Conservation (phyloP, 2,329 filamentous ascomycete species). For the Colletotrichum truncatum region DNA sequence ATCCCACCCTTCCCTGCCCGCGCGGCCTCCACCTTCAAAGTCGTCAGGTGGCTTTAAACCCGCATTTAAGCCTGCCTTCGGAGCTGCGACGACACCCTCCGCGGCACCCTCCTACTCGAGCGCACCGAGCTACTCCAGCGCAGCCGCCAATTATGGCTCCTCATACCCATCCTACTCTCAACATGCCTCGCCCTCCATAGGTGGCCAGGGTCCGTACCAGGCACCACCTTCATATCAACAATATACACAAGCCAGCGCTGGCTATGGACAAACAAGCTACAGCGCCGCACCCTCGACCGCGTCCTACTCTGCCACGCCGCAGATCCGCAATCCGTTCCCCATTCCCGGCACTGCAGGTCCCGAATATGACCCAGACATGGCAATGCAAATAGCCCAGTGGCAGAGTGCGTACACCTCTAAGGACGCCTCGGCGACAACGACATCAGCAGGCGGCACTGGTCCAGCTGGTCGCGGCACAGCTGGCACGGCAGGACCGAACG, state of each 20-base stretch:
- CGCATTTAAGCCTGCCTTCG: conserved; percentile 54
- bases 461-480: conserved; percentile 39
- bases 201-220: conserved; percentile 29
- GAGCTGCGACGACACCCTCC: conserved; percentile 26
- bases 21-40: conserved; percentile 75
- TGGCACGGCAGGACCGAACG: conserved; percentile 39
- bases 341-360: conserved; percentile 59
- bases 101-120: conserved; percentile 50
- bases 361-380: conserved; percentile 79
- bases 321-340: conserved; percentile 85
- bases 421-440: background rate
- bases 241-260: conserved; percentile 39
- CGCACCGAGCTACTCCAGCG: conserved; percentile 44
- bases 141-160: conserved; percentile 54
- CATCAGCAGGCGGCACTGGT: conserved; percentile 27
- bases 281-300: conserved; percentile 36
- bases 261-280: conserved; percentile 41
- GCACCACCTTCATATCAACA: conserved; percentile 35
- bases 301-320: conserved; percentile 65
- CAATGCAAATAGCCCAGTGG: conserved; percentile 94
- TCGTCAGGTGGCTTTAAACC: conserved; percentile 54
- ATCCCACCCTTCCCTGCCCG: conserved; percentile 74
- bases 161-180: conserved; percentile 50
- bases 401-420: conserved; percentile 77
- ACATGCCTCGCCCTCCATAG: conserved; percentile 34